Base-by-base conservation (phyloP, 495 filamentous ascomycete species). In the Aspergillus cavernicola region DNA sequence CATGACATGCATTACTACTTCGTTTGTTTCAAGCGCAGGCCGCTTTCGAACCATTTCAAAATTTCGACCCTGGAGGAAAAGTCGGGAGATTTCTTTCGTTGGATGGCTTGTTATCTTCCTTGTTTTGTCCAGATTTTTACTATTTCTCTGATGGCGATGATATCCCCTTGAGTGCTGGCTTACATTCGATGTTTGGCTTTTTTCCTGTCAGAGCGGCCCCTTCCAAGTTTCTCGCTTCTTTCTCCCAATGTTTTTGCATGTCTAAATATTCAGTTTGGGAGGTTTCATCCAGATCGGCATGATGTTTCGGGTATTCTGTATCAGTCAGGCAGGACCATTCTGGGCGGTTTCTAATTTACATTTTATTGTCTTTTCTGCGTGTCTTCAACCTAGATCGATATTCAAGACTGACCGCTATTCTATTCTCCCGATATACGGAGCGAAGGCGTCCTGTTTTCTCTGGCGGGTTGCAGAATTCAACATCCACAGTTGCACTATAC, bases 151-250 rank as follows among this genome's bases (percentile, higher is more conserved):
- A 57, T 53, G 52, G 56, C 56, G 35, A 59, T 57, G 56, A 63
- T 63, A 63, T 63, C 60, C 60, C 55, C 31, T 42, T 42, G 37
- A 39, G 31, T 55, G 59, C 41, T 52, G 36, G 37, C 47, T 50
- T 52, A 55, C 39, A 50, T 49, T 54, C 40, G 44, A 60, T 55
- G 44, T 58, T 60, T 60, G 58, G 60, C 55, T 66, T 66, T 59
- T 66, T 59, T 51, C 53, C 56, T 61, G 26, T 55, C 56, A 35
- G 19, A 35, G 16, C 28, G 16, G 6, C 38, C 50, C 45, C 52
- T 47, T 29, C 42, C 35, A 44, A 16, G 16, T 52, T 47, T 22
- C 24, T 32, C 38, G 47, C 13, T 52, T 37, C 52, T 42, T 38
- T 16, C 35, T 28, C 36, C n/a, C 13, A 42, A 23, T 54, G 22